Evolutionary conservation across 2,329 filamentous ascomycete genomes (phyloP).

Genomic region (Pseudogymnoascus sp.): DNA sequence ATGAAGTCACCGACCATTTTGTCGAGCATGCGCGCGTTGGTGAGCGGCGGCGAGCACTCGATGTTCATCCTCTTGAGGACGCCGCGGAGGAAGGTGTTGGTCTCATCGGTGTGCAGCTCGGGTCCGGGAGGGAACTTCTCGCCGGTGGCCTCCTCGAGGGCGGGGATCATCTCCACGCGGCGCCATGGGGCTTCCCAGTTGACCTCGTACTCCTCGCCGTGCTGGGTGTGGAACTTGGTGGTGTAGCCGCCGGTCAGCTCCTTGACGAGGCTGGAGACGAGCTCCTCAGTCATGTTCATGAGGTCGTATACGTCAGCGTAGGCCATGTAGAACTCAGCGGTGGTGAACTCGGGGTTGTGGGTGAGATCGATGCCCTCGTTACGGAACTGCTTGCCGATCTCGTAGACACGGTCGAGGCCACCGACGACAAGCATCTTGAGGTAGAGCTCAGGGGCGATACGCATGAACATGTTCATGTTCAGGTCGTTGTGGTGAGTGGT

Average conservation of each 20-base stretch:
- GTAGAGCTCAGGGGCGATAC: conserved; percentile 90
- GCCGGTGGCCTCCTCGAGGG: conserved; percentile 79
- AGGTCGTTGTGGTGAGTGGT: conserved; percentile 94
- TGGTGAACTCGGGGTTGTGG: conserved; percentile 98
- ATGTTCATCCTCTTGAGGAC: conserved; percentile 86
- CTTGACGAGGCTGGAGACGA: conserved; percentile 85
- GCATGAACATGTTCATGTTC: conserved; percentile 90
- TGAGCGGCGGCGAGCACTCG: conserved; percentile 82
- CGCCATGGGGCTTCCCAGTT: conserved; percentile 97
- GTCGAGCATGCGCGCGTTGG: conserved; percentile 94
- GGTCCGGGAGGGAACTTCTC: conserved; percentile 91
- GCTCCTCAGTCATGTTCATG: conserved; percentile 86
- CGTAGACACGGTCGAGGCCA: conserved; percentile 89
- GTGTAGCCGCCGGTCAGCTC: conserved; percentile 77
- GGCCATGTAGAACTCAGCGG: conserved; percentile 94
- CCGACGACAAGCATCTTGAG: conserved; percentile 96
- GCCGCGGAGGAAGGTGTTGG: conserved; percentile 77
- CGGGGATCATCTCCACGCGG: conserved; percentile 90
- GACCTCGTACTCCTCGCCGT: conserved; percentile 79
- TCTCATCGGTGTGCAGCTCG: conserved; percentile 80
- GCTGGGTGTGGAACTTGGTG: conserved; percentile 80
- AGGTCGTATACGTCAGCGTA: conserved; percentile 89
- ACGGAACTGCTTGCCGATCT: conserved; percentile 90
- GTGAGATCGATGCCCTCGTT: conserved; percentile 90
- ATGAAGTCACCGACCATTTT: conserved; percentile 92